A percentile compares a stretch with the other conserved stretches of the same genome.
Evolutionary conservation across 352 stramenopile species (phyloP).

Genomic region (Phytophthora pini): DNA sequence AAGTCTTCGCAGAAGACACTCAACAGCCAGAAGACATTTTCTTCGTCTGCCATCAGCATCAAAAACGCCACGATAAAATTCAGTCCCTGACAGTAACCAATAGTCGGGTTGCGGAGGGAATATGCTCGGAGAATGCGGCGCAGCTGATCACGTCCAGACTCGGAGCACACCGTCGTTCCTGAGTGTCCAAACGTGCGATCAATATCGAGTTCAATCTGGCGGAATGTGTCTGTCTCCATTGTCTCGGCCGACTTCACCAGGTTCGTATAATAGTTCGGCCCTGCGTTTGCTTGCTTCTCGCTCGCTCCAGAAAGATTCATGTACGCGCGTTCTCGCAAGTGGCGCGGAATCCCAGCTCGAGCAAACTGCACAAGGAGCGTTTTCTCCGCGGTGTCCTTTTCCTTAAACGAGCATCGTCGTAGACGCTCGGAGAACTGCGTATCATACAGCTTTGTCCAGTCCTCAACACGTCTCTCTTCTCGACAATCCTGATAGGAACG

Average conservation of each 20-base stretch:
- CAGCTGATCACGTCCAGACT: slow-evolving; percentile 57
- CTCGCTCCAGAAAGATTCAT: slow-evolving; percentile 70
- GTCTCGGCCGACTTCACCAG: slow-evolving; percentile 53
- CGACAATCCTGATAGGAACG: slow-evolving; percentile 77
- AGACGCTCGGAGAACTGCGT: slow-evolving; percentile 51
- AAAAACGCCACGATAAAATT: slow-evolving; percentile 93
- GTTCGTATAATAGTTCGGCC: slow-evolving; percentile 53
- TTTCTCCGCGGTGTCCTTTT: slow-evolving; percentile 42
- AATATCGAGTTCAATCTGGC: slow-evolving; percentile 89
- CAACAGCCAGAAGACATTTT: slow-evolving; percentile 90
- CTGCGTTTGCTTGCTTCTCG: slow-evolving; percentile 63
- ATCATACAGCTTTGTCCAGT: slow-evolving; percentile 66
- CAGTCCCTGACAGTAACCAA: slow-evolving; percentile 90
- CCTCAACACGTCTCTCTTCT: slow-evolving; percentile 67
- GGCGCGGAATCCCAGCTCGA: slow-evolving; percentile 61
- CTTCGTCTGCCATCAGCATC: slow-evolving; percentile 82
- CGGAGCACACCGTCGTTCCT: slow-evolving; percentile 64
- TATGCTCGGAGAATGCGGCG: slow-evolving; percentile 82
- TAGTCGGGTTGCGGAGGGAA: slow-evolving; percentile 73
- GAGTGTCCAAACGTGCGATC: slow-evolving; percentile 87
- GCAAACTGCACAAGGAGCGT: slow-evolving; percentile 45
- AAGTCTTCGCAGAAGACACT: slow-evolving; percentile 91
- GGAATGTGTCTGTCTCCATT: slow-evolving; percentile 66
- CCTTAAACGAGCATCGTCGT: slow-evolving; percentile 34
- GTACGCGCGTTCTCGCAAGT: slow-evolving; percentile 73